These are phyloP conservation scores for Tillandsia fasciculata DNA, from an alignment of 176 grass and related monocot genomes.

Conservation along the genomic window DNA sequence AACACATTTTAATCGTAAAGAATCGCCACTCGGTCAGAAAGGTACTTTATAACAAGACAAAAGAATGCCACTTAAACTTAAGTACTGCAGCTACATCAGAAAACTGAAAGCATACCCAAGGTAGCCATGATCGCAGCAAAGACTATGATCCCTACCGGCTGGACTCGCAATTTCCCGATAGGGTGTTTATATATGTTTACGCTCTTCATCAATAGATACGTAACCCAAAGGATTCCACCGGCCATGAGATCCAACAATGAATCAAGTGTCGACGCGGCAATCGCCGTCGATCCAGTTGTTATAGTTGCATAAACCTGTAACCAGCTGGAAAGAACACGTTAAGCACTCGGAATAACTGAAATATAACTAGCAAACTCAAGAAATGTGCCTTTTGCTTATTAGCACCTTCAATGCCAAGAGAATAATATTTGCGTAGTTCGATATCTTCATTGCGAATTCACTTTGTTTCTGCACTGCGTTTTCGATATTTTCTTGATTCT, in stretches of 20 bases:
- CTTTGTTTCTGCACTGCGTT: constrained; percentile 48
- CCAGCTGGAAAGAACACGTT: background rate
- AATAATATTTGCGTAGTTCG: constrained; percentile 62
- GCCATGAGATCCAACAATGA: constrained; percentile 81
- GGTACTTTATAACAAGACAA: too few species aligned
- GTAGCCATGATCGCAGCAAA: constrained; percentile 80
- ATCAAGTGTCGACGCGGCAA: constrained; percentile 84
- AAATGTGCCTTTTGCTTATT: background rate
- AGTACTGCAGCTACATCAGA: too few species aligned
- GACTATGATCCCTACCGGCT: constrained; percentile 75
- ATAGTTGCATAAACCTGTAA: constrained; percentile 68
- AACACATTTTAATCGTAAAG: too few species aligned
- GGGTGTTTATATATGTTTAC: constrained; percentile 73
- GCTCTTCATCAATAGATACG: constrained; percentile 66
- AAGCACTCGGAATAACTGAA: background rate
- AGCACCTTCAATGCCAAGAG: constrained; percentile 75
- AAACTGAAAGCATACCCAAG: constrained; percentile 41
- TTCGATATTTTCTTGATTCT: constrained; percentile 22
- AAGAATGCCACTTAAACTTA: too few species aligned
- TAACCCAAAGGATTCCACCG: constrained; percentile 78
- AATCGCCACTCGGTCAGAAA: too few species aligned
- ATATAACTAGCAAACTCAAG: too few species aligned
- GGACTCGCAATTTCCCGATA: constrained; percentile 73
- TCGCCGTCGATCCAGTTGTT: constrained; percentile 69
- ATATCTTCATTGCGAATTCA: constrained; percentile 78